Evolutionary conservation across 306 rosid species (phyloP), one percentile per base, ranked within the genome.

Genomic region (Cotoneaster glaucophyllus): DNA sequence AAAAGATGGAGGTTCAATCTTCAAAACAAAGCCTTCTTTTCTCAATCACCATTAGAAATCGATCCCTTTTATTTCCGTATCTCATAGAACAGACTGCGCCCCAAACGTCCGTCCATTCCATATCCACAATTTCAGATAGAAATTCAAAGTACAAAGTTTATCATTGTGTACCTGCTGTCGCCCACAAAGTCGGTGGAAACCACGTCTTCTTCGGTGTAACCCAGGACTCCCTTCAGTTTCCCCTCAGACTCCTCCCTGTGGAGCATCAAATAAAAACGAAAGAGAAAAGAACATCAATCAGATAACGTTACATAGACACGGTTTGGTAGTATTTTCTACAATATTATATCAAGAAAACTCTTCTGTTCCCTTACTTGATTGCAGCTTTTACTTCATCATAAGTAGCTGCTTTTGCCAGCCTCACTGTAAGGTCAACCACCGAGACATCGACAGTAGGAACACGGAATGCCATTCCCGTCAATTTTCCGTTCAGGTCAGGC

Each of bases 401-500:
- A 13, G 82, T 52, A 15, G 97, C 91, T 3, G 63, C 4, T 83
- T 88, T 88, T 48, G 69, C 87, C 50, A 91, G 78, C 81, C 95
- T 91, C 68, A 87, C 93, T 0, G 95, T 89, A 61, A 91, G 93
- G 81, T 91, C 95, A 74, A 91, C 91, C 56, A 91, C 93, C 0
- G 93, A 91, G 65, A 91, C 97, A 87, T 89, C 91, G 22, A 91
- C 91, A 0, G 90, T 88, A 5, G 95, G 97, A 41, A 91, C 93
- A 70, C 91, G 95, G 89, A 91, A 89, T 28, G 95, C 67, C 97
- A 91, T 89, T 70, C 97, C 95, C 1, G 97, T 91, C 84, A 91
- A 83, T 77, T 89, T 91, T n/a, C 95, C 97, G 19, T 89, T 87
- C 84, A 91, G 74, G 1, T 84, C 70, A 0, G 97, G 95, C 26